Percentiles rank a stretch among this genome's conserved stretches.
Conservation (phyloP, 345 rosid genomes). For the Hibiscus trionum region DNA sequence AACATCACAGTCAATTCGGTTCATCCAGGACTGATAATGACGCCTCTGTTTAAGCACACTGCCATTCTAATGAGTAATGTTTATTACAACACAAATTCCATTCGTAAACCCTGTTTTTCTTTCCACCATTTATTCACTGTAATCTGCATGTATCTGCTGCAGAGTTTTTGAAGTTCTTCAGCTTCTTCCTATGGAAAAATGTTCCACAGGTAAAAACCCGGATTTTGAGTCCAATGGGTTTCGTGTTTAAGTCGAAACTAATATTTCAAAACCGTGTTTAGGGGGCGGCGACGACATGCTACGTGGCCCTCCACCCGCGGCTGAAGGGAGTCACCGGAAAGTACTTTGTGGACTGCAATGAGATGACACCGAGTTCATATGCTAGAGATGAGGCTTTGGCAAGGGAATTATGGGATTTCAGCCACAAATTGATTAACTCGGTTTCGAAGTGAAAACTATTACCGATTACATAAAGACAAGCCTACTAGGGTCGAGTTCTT, state of each 20-base stretch:
- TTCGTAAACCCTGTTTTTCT: no score
- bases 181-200: constrained; percentile 69
- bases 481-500: background rate
- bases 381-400: constrained; percentile 58
- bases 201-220: constrained; percentile 62
- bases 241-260: background rate
- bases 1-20: constrained; percentile 79
- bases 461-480: background rate
- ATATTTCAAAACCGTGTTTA: constrained; percentile 4
- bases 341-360: constrained; percentile 77
- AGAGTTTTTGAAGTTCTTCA: constrained; percentile 54
- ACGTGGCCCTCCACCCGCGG: constrained; percentile 66
- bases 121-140: background rate
- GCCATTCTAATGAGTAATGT: constrained; percentile 58
- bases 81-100: background rate
- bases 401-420: constrained; percentile 69
- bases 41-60: constrained; percentile 63
- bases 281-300: constrained; percentile 98
- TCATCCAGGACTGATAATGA: constrained; percentile 91
- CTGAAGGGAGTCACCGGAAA: constrained; percentile 63
- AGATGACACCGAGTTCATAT: constrained; percentile 39
- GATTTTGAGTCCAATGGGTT: background rate
- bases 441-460: constrained; percentile 16
- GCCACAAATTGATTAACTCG: constrained; percentile 43
- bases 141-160: constrained; percentile 1